phyloP scores from a whole-genome alignment of 148 eudicot genomes.

The Vaccinium vitisidaea region DNA sequence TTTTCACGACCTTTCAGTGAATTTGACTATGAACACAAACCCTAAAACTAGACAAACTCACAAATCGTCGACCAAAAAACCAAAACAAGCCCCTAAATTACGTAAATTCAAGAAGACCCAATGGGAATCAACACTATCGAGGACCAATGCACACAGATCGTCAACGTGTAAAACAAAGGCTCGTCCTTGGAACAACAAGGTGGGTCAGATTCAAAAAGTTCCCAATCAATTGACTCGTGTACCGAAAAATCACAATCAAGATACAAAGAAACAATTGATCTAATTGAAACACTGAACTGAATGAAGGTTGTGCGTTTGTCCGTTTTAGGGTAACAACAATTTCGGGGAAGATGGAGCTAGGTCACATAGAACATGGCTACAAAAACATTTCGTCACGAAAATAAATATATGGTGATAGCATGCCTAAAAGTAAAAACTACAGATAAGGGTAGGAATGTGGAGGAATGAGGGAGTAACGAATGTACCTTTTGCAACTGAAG shows the following conservation, averaged over 20 bases:
- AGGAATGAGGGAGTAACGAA: conserved; percentile 4
- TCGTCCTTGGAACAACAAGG: conserved; percentile 13
- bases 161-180: conserved; percentile 8
- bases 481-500: conserved; percentile 29
- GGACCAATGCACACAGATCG: conserved; percentile 6
- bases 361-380: conserved; percentile 27
- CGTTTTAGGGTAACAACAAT: conserved; percentile 15
- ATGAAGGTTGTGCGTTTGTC: conserved; percentile 2
- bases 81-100: conserved; percentile 1
- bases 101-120: conserved; percentile 1
- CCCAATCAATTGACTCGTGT: conserved; percentile 17
- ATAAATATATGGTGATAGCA: conserved; percentile 5
- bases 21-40: not conserved
- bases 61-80: not conserved
- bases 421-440: conserved; percentile 9
- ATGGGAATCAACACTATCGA: conserved; percentile 2
- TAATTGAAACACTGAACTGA: conserved; percentile 13
- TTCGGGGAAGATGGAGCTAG: conserved; percentile 13
- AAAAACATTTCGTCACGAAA: conserved; percentile 22
- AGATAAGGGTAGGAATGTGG: conserved; percentile 6
- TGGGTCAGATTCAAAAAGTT: conserved; percentile 23
- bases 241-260: conserved; percentile 14
- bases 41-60: not conserved
- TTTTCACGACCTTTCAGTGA: not conserved
- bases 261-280: not conserved